Percentiles rank a stretch among this genome's conserved stretches.
These are phyloP conservation scores for Tylopilus sp. DNA, from an alignment of 768 basidiomycete genomes.

Conservation along the genomic window DNA sequence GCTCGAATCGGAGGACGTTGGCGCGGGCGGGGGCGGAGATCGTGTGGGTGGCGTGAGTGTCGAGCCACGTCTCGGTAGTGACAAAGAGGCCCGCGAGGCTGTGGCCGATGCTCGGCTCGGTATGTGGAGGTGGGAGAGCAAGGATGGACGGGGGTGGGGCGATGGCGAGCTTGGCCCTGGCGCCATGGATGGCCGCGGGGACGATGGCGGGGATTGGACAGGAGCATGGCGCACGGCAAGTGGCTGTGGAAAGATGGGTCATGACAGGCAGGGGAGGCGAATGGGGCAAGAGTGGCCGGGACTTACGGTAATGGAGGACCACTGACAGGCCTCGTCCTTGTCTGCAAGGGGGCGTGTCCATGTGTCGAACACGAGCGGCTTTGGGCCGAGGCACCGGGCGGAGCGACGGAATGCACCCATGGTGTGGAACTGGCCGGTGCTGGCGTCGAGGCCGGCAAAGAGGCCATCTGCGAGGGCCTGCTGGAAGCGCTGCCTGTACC, in stretches of 20 bases:
- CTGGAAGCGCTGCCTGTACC: slow-evolving; percentile 51
- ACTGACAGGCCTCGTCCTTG: not conserved
- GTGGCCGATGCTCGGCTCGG: too few species aligned
- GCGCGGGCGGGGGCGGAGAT: not conserved
- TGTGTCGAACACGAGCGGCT: slow-evolving; percentile 17
- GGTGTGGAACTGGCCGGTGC: not conserved
- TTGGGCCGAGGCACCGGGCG: slow-evolving; percentile 4
- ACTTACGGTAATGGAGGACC: slow-evolving; percentile 19
- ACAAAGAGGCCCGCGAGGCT: too few species aligned
- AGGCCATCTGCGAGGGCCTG: slow-evolving; percentile 50
- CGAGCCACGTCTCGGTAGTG: not conserved
- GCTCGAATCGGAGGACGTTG: not conserved
- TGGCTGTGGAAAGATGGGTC: slow-evolving; percentile 9
- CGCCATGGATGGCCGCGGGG: not conserved
- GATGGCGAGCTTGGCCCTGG: not conserved
- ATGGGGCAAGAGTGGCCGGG: too few species aligned
- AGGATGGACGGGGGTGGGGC: not conserved
- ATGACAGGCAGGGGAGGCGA: not conserved
- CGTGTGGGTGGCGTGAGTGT: not conserved
- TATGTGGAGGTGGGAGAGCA: slow-evolving; percentile 12
- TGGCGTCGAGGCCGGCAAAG: slow-evolving; percentile 30
- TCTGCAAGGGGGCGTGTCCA: slow-evolving; percentile 8
- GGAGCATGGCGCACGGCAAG: slow-evolving; percentile 12
- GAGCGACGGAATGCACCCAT: slow-evolving; percentile 1
- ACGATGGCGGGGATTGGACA: not conserved